Conservation (phyloP, 106 monocot genomes). For the Dendrobium catenatum region DNA sequence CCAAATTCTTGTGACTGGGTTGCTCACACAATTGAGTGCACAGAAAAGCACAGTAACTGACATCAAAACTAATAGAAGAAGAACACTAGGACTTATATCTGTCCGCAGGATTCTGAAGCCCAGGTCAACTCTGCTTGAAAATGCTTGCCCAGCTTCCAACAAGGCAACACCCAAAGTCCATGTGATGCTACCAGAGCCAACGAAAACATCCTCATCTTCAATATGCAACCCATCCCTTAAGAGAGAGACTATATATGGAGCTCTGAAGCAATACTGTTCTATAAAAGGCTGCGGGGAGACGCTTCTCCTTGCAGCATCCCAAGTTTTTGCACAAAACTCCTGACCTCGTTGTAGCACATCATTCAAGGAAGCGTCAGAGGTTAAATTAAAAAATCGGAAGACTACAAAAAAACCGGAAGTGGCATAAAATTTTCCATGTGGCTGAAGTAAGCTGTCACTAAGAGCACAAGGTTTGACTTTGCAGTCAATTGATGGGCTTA, state of each 20-base stretch:
- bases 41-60: constrained; percentile 43
- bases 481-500: constrained; percentile 63
- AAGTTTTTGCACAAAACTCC: constrained; percentile 68
- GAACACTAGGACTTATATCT: constrained; percentile 25
- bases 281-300: constrained; percentile 91
- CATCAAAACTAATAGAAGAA: constrained; percentile 45
- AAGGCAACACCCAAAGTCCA: constrained; percentile 96
- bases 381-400: constrained; percentile 86
- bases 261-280: constrained; percentile 95
- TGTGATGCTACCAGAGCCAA: constrained; percentile 93
- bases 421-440: constrained; percentile 79
- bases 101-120: constrained; percentile 37
- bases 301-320: constrained; percentile 83
- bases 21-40: constrained; percentile 41
- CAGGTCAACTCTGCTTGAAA: constrained; percentile 53
- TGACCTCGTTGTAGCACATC: constrained; percentile 61
- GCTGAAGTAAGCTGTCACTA: constrained; percentile 35
- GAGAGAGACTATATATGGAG: constrained; percentile 79
- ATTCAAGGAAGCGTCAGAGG: constrained; percentile 49
- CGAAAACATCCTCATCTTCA: constrained; percentile 53
- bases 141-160: constrained; percentile 61
- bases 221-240: constrained; percentile 90
- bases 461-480: constrained; percentile 80
- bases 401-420: constrained; percentile 98
- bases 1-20: constrained; percentile 48